These are phyloP conservation scores for Aotearoamyces nothofagi DNA, from an alignment of 2,329 filamentous ascomycete genomes.

Conservation along the genomic window DNA sequence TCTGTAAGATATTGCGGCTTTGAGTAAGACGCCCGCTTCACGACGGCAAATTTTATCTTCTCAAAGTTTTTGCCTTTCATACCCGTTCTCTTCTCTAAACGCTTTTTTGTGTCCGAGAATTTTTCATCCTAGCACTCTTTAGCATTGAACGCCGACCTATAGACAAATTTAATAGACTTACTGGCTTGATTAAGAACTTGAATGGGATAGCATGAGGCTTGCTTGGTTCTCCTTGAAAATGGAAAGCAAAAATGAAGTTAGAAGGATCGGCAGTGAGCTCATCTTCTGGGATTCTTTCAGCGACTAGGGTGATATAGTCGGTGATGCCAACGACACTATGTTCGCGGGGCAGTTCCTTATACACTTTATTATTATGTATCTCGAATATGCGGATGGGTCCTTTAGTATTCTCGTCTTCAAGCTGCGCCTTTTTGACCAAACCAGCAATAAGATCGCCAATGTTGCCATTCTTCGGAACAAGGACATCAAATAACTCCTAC, in stretches of 20 bases:
- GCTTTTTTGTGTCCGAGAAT: constrained; percentile 85
- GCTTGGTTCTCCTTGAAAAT: constrained; percentile 80
- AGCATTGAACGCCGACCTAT: too few species aligned
- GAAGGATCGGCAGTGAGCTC: constrained; percentile 41
- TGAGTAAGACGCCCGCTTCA: constrained; percentile 55
- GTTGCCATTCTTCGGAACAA: constrained; percentile 75
- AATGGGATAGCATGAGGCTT: constrained; percentile 84
- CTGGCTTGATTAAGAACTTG: constrained; percentile 71
- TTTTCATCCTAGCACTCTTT: constrained; percentile 62
- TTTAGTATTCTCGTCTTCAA: constrained; percentile 57
- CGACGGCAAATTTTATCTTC: constrained; percentile 90
- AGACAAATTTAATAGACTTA: too few species aligned
- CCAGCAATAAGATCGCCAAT: constrained; percentile 64
- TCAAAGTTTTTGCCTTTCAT: constrained; percentile 97
- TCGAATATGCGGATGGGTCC: constrained; percentile 71
- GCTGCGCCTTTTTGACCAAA: constrained; percentile 65
- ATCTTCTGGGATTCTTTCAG: constrained; percentile 65
- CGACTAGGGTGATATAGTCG: constrained; percentile 71
- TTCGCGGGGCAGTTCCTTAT: constrained; percentile 57
- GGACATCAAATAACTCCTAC: constrained; percentile 63
- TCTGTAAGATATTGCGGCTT: constrained; percentile 76
- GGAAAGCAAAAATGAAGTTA: constrained; percentile 65
- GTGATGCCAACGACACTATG: constrained; percentile 68
- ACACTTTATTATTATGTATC: constrained; percentile 67
- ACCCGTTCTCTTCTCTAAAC: constrained; percentile 81